Base-by-base conservation (phyloP, 306 rosid genomes). In the Castanea mollissima region DNA sequence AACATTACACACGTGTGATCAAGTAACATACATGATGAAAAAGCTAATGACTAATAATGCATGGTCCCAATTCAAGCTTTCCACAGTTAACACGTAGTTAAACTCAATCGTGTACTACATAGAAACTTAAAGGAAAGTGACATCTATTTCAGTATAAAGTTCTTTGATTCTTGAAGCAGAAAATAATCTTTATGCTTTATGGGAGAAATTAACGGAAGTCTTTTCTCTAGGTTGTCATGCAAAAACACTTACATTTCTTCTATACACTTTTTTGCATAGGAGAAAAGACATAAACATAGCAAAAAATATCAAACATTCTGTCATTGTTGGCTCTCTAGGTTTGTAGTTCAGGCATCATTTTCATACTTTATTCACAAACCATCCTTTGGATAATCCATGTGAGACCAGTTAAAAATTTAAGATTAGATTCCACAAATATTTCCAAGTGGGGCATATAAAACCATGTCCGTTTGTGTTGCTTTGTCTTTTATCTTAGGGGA, bases 251-350 rank as follows among this genome's bases (percentile, higher is more conserved):
- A 6, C 18, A 31, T 76, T 67, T 55, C 57, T 56, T 70, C 84
- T 62, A 64, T 55, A 34, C 69, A 41, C 12, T 41, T 9, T 23
- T n/a, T 59, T 29, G 69, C 60, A 67, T 27, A 14, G 54, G 55
- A 78, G 75, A 81, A 73, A 72, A 79, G 78, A 74, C 76, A 71
- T 77, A 74, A 74, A 76, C 69, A 79, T 21, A 55, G 73, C 49
- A 55, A 55, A 74, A 79, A 23, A 80, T 77, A 85, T 78, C 80
- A 41, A 73, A 77, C 55, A 58, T 79, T 62, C 70, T 72, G 76
- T 72, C 79, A 65, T 46, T 79, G 57, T 56, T 62, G 55, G 78
- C 34, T 65, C 70, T 55, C 63, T 74, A 4, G 74, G 71, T 80
- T 65, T 79, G 67, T 54, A 21, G 23, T n/a, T 6, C 76, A 64